Evolutionary conservation across 768 basidiomycete species (phyloP), one percentile per base, ranked within the genome.

Genomic region (Chalciporus chontae): DNA sequence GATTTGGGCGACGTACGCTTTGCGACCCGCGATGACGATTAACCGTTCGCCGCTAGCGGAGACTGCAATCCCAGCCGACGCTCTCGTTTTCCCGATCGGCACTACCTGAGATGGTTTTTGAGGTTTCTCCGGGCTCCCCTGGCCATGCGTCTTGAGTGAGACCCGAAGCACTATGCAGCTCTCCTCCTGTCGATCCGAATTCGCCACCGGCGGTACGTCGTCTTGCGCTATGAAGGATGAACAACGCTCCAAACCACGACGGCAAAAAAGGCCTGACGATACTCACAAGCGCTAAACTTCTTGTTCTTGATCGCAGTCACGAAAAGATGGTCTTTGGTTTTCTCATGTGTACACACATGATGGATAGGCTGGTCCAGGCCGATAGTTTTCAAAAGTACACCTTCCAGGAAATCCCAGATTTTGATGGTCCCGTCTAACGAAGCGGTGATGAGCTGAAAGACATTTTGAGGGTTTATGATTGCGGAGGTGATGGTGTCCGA

Each of bases 401-500:
- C 93, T 51, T 96, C 94, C 32, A 94, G 71, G 67, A 88, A 94
- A 70, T 98, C 93, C 96, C 96, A 99, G 21, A 96, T 71, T 64
- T 89, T 81, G 54, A 98, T 69, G 31, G 76, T 77, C n/a, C 94
- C 95, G 57, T 93, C 87, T 51, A 84, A 60, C 8, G 90, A 90
- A 42, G 83, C 85, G 10, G 92, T 92, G 55, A 97, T 81, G 55
- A 99, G 69, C 66, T 98, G 96, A 55, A 92, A 89, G 21, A 83
- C 76, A 69, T 96, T 98, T 54, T 84, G 77, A 13, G 96, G 93
- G 64, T 83, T 87, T 48, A 98, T 69, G 36, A 84, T 71, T 36
- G 85, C 80, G 36, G 84, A 80, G 10, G 93, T 91, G 56, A 98
- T 79, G 19, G 73, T 61, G 58, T 78, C 77, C 5, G 76, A 69